phyloP scores from a whole-genome alignment of 257 asterid genomes.

The Handroanthus guayacan region DNA sequence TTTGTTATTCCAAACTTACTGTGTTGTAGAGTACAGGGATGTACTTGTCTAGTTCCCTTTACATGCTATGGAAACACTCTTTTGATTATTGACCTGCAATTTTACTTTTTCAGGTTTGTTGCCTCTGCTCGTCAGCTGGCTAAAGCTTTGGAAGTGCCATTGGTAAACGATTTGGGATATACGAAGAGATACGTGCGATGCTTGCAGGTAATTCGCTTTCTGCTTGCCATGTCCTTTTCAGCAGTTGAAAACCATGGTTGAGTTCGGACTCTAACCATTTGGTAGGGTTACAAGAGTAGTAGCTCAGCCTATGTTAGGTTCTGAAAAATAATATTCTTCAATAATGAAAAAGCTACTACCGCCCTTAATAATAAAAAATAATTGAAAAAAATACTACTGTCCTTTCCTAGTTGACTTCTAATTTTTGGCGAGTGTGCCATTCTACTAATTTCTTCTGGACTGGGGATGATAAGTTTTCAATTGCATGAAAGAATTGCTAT shows the following conservation, averaged over 20 bases:
- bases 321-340: conserved; percentile 8
- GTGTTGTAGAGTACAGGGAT: neutral
- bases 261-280: conserved; percentile 4
- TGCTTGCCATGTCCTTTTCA: conserved; percentile 7
- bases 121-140: conserved; percentile 97
- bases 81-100: conserved; percentile 22
- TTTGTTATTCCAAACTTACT: conserved; percentile 11
- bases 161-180: conserved; percentile 96
- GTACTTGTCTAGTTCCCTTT: neutral
- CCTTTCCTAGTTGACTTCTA: neutral
- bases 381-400: neutral
- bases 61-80: conserved; percentile 4
- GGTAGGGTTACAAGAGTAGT: conserved; percentile 9
- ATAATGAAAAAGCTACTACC: neutral
- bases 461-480: conserved; percentile 3
- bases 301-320: neutral
- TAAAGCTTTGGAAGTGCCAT: conserved; percentile 95
- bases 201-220: conserved; percentile 72
- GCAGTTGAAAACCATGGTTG: conserved; percentile 7
- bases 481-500: neutral
- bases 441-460: neutral
- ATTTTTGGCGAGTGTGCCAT: neutral
- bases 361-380: no score
- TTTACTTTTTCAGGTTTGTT: conserved; percentile 73
- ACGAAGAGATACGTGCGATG: conserved; percentile 96